phyloP scores from a whole-genome alignment of 345 rosid species.

The Gossypium australe region DNA sequence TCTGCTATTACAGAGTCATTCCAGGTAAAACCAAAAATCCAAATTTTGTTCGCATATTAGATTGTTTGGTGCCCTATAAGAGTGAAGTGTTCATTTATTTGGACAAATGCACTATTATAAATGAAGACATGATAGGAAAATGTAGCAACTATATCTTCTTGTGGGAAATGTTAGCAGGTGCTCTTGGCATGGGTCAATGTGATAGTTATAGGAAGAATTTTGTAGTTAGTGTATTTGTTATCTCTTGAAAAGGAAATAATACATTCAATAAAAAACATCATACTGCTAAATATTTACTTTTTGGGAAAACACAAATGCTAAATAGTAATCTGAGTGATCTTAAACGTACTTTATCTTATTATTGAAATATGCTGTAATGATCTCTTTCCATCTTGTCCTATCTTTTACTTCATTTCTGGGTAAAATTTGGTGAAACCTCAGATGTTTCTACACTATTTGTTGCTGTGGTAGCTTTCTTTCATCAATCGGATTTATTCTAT shows the following conservation, averaged over 20 bases:
- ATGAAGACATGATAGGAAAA: background rate
- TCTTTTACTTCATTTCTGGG: background rate
- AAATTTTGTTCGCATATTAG: background rate
- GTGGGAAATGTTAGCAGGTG: background rate
- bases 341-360: background rate
- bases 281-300: background rate
- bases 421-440: background rate
- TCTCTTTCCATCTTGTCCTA: background rate
- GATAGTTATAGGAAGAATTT: background rate
- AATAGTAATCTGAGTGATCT: background rate
- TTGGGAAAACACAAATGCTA: background rate
- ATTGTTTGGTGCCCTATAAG: background rate
- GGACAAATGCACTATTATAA: background rate
- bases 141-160: background rate
- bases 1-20: conserved; percentile 57
- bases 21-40: conserved; percentile 40
- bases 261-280: background rate
- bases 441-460: background rate
- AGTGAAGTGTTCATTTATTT: conserved; percentile 1
- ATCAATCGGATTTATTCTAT: background rate
- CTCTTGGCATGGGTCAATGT: background rate
- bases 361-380: background rate
- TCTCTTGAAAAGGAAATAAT: background rate
- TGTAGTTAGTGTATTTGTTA: background rate
- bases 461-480: conserved; percentile 1